Conservation (phyloP, 2,329 filamentous ascomycete genomes). For the Rhinocladiella mackenziei region DNA sequence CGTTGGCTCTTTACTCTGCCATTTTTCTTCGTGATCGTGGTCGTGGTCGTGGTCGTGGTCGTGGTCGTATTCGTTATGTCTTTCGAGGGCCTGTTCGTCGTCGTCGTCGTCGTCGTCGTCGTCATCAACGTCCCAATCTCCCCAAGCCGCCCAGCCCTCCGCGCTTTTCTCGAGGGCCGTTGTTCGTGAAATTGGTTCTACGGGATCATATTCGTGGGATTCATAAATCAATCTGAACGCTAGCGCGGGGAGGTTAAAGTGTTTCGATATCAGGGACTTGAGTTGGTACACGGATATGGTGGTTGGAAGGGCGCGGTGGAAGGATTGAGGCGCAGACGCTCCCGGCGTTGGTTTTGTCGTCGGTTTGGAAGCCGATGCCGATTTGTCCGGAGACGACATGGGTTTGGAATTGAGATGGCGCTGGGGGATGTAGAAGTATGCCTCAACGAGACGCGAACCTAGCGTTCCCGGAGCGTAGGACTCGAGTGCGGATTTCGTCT, state of each 20-base stretch:
- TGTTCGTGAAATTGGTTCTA: slow-evolving; percentile 40
- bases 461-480: slow-evolving; percentile 70
- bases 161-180: slow-evolving; percentile 7
- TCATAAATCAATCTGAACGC: slow-evolving; percentile 72
- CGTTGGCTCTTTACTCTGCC: not conserved
- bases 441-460: slow-evolving; percentile 67
- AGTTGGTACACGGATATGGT: slow-evolving; percentile 77
- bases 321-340: not conserved
- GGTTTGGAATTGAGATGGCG: slow-evolving; percentile 7
- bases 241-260: slow-evolving; percentile 64
- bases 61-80: not conserved
- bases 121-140: slow-evolving; percentile 31
- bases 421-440: slow-evolving; percentile 53
- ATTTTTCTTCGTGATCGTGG: not conserved
- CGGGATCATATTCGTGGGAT: slow-evolving; percentile 84
- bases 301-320: slow-evolving; percentile 56
- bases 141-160: slow-evolving; percentile 52
- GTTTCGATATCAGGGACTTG: slow-evolving; percentile 68
- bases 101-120: slow-evolving; percentile 54
- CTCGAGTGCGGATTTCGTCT: slow-evolving; percentile 13
- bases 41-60: too few relatives aligned
- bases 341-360: not conserved
- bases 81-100: slow-evolving; percentile 33
- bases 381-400: too few relatives aligned
- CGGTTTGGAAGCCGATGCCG: not conserved